These are phyloP conservation scores for Fusarium begoniae DNA, from an alignment of 2,329 filamentous ascomycete species.

Conservation along the genomic window DNA sequence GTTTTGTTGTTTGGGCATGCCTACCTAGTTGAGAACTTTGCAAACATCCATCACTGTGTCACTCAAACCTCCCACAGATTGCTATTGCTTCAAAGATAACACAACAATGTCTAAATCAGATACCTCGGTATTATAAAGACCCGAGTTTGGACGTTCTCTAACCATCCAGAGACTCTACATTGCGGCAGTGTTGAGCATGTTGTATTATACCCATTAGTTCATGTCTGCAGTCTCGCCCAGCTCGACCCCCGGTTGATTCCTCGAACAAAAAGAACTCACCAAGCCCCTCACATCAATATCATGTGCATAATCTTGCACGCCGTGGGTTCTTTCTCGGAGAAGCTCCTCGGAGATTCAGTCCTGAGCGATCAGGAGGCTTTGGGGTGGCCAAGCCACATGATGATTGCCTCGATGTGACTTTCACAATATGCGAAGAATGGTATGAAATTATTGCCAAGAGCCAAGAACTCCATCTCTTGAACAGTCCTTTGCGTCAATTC, in stretches of 20 bases:
- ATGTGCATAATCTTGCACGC: neutral
- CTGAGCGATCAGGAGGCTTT: neutral
- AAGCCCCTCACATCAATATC: neutral
- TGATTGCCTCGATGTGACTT: neutral
- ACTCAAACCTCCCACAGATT: neutral
- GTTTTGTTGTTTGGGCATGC: neutral
- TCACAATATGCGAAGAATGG: neutral
- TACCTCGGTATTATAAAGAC: too few relatives aligned
- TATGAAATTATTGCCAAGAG: neutral
- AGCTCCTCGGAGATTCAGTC: neutral
- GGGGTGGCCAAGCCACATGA: neutral
- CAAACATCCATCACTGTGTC: neutral
- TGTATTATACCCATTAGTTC: neutral
- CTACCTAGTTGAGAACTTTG: neutral
- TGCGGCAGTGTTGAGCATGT: neutral
- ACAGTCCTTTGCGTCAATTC: neutral
- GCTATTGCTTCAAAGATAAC: neutral
- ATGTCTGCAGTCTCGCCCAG: neutral
- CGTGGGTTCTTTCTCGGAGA: neutral
- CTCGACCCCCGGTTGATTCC: neutral
- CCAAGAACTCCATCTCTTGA: neutral
- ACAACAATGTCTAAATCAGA: neutral
- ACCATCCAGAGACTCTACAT: neutral
- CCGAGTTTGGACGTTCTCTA: neutral
- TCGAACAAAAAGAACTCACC: neutral